Base-by-base conservation (phyloP, 768 basidiomycete species). In the Lentinus brumalis region DNA sequence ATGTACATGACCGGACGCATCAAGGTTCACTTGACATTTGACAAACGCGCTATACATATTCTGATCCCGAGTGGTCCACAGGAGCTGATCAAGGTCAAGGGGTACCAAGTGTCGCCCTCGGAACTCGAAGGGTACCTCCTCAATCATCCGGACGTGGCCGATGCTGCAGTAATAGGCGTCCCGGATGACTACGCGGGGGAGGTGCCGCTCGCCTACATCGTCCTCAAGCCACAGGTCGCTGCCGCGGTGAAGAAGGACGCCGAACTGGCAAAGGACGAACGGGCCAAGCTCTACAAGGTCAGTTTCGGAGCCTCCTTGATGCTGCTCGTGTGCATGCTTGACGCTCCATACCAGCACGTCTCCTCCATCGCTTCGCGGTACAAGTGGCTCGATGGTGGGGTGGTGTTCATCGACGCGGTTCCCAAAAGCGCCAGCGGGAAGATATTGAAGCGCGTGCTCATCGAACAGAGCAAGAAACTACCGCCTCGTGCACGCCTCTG, bases 111-210 rank as follows among this genome's bases (percentile, higher is more conserved):
- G 31, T 70, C 72, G 9, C 75, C 75, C 8, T 70, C 74, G 45
- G 73, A 71, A 52, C 63, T 74, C 44, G 71, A 75, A 54, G 74
- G 74, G 6, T 73, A 73, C 54, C 67, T 76, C 16, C 67, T 76
- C 39, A 63, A 50, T 10, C 76, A 75, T 53, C 69, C 71, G 5
- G 83, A 84, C 59, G 86, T 91, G 35, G 64, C 62, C 7, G 68
- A 69, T 58, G 67, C 50, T 12, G 53, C 61, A 15, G 68, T 67
- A 7, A 84, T 91, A 11, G 82, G 87, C 4, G 67, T 90, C 18
- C 79, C 78, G 1, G 86, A 91, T 67, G 88, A 89, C 15, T 90
- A 86, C 68, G 86, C 81, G 53, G 89, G 90, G 14, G 89, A 92
- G 68, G 64, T 87, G 9, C 89, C 91, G 0, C 66, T 89, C 52